phyloP scores from a whole-genome alignment of 1,139 yeast genomes.

The Pneumocystis wakefieldiae region DNA sequence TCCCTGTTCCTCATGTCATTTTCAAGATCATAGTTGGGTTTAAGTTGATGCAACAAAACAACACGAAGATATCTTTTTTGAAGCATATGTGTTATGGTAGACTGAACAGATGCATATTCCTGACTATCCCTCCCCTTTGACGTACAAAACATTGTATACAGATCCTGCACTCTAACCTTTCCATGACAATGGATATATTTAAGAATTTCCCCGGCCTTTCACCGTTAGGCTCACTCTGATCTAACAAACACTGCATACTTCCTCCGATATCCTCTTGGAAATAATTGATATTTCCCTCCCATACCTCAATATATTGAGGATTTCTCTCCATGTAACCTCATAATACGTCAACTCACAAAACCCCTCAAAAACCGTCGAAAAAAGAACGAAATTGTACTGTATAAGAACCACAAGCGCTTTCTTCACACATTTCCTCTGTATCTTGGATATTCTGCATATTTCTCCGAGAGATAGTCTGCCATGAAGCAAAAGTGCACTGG shows the following conservation, averaged over 20 bases:
- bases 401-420: conserved; percentile 28
- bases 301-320: conserved; percentile 4
- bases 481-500: conserved; percentile 22
- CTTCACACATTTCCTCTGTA: conserved; percentile 23
- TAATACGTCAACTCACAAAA: conserved; percentile 8
- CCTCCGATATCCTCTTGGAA: conserved; percentile 2
- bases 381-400: conserved; percentile 28
- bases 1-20: not conserved
- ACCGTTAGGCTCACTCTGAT: not conserved
- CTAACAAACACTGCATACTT: not conserved
- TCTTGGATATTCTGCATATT: conserved; percentile 19
- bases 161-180: conserved; percentile 22
- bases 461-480: conserved; percentile 26
- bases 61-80: conserved; percentile 1
- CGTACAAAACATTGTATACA: not conserved
- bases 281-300: conserved; percentile 8
- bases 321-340: conserved; percentile 9
- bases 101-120: not conserved
- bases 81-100: not conserved
- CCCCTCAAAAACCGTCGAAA: conserved; percentile 10
- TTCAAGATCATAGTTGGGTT: conserved; percentile 1
- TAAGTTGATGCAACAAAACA: conserved; percentile 3
- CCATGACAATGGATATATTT: conserved; percentile 55
- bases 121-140: not conserved
- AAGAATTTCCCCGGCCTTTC: conserved; percentile 46